Conservation (phyloP, 148 eudicot species). For the Vaccinium macrocarpon region DNA sequence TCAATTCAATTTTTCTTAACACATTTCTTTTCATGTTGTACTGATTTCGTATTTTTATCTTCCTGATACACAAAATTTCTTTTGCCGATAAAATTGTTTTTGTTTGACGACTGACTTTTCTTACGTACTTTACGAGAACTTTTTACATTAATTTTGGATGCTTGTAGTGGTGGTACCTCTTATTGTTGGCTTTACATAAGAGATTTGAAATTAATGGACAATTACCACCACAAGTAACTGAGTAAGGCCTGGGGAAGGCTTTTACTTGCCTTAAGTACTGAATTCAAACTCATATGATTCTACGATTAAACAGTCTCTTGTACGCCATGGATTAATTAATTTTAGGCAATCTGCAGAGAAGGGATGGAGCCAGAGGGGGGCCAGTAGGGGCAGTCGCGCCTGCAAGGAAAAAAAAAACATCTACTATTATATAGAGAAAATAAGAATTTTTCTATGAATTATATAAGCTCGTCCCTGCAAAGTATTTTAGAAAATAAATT, state of each 20-base stretch:
- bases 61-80: too few species aligned
- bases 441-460: too few species aligned
- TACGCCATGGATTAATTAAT: background rate
- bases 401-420: too few species aligned
- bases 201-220: background rate
- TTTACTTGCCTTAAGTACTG: background rate
- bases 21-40: too few species aligned
- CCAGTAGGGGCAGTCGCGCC: too few species aligned
- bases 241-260: background rate
- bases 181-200: background rate
- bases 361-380: too few species aligned
- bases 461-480: too few species aligned
- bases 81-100: background rate
- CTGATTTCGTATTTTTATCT: too few species aligned
- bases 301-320: background rate
- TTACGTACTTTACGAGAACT: background rate
- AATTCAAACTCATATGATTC: background rate
- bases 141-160: background rate
- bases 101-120: background rate
- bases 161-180: background rate
- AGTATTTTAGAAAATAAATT: too few species aligned
- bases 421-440: too few species aligned
- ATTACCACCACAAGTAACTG: background rate
- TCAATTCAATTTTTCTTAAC: too few species aligned
- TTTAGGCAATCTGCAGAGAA: too few species aligned